These are phyloP conservation scores for Cajanus cajan DNA, from an alignment of 306 rosid species.

Conservation along the genomic window DNA sequence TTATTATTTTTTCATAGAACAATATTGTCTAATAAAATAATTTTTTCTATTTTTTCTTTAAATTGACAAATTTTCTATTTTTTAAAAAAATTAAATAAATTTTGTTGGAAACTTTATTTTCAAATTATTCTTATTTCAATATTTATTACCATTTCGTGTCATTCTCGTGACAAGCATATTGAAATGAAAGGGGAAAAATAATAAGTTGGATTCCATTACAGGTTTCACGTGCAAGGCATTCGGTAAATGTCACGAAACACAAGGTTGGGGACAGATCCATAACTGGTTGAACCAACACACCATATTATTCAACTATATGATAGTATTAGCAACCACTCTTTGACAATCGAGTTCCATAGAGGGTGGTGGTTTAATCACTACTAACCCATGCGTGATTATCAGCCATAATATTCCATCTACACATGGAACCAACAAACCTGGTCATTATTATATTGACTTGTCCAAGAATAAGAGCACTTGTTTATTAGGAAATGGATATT, in stretches of 20 bases:
- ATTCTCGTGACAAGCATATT: neutral
- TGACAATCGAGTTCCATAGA: neutral
- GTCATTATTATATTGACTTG: neutral
- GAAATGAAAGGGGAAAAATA: neutral
- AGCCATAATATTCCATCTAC: constrained; percentile 22
- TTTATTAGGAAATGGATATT: neutral
- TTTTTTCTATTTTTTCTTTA: no score
- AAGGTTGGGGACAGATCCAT: neutral
- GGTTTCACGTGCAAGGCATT: neutral
- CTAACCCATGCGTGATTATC: neutral
- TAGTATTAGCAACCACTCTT: neutral
- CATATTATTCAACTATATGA: neutral
- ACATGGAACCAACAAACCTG: constrained; percentile 29
- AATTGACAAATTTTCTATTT: no score
- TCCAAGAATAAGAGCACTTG: neutral
- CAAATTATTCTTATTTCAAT: no score
- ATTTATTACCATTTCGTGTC: neutral
- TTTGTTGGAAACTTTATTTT: no score
- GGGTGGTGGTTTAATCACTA: neutral
- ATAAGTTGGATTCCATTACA: neutral
- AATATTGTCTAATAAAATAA: no score
- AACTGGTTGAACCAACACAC: constrained; percentile 28
- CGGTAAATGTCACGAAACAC: neutral
- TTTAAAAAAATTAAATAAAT: no score
- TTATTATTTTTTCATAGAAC: no score